Evolutionary conservation across 2,329 filamentous ascomycete genomes (phyloP), one percentile per base, ranked within the genome.

Genomic region (Alternaria hordeiaustralica): DNA sequence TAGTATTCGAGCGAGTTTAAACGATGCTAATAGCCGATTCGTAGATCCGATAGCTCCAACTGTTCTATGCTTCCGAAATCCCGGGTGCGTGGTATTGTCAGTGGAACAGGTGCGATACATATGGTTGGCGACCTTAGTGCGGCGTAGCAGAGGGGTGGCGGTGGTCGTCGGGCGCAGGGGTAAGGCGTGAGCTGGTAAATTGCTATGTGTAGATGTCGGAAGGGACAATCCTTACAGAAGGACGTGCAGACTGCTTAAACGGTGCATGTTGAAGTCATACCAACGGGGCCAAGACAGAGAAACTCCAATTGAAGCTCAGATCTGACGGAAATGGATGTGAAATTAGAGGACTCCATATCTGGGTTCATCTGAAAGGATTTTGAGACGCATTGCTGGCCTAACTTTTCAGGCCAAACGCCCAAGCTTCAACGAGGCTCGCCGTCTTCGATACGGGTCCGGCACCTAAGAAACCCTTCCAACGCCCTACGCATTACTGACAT

Each of bases 1-100:
- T 64, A 69, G 71, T 61, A 61, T 72, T 70, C 63, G 72, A 70
- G 67, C 60, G 25, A 70, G 73, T 66, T 74, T 72, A 65, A 63
- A 71, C 66, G 63, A 68, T 63, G 62, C 67, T 66, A 61, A 51
- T 60, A 61, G 65, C 67, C 64, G 66, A 64, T 68, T 68, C 47
- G 63, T 59, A 66, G 64, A 61, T 69, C 43, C 57, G 61, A 66
- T 54, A 46, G 63, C 50, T 54, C 49, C 55, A 61, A 57, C 60
- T 53, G 54, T 61, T 55, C 56, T 62, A 57, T 60, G 61, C 56
- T 66, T 63, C 33, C 47, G 58, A 53, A 33, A 60, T 68, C 67
- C 69, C 71, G 68, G 66, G 64, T 63, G 63, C 47, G 66, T 67
- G 68, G 68, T 72, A 69, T 70, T 55, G 56, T 26, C 60, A 68